Percentiles rank a stretch among this genome's conserved stretches.
These are phyloP conservation scores for Cutaneotrichosporon spelunceum DNA, from an alignment of 1,284 basidiomycete genomes.

Conservation along the genomic window DNA sequence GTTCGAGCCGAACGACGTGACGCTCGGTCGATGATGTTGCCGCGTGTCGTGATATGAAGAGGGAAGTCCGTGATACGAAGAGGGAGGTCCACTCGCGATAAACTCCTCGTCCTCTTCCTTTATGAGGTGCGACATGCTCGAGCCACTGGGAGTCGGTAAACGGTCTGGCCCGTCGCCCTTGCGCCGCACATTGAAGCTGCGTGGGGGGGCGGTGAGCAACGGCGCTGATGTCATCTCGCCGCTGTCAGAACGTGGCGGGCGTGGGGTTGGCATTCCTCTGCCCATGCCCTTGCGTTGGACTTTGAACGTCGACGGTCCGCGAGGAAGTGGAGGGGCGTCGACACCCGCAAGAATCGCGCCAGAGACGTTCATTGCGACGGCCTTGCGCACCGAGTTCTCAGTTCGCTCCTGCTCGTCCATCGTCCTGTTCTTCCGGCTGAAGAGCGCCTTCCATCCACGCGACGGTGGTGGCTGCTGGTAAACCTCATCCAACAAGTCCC, in stretches of 20 bases:
- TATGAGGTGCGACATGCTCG: constrained; percentile 3
- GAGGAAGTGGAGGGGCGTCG: constrained; percentile 6
- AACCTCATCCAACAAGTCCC: neutral
- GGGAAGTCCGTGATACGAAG: neutral
- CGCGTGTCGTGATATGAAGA: neutral
- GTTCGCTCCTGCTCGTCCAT: constrained; percentile 30
- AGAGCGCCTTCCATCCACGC: constrained; percentile 18
- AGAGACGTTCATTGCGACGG: constrained; percentile 37
- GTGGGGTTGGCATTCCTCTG: constrained; percentile 5
- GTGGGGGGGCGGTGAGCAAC: constrained; percentile 5
- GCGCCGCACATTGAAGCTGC: constrained; percentile 8
- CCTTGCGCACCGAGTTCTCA: constrained; percentile 47
- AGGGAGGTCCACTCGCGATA: neutral
- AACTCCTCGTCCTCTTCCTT: constrained; percentile 7
- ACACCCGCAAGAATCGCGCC: constrained; percentile 45
- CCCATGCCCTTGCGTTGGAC: constrained; percentile 13
- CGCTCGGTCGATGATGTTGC: neutral
- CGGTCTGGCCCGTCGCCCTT: neutral
- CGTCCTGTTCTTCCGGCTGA: constrained; percentile 22
- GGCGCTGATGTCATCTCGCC: constrained; percentile 3
- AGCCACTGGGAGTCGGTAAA: neutral
- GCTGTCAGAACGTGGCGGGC: neutral
- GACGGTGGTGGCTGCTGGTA: neutral
- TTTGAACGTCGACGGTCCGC: constrained; percentile 2
- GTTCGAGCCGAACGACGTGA: neutral